Evolutionary conservation across 208 protist genomes (phyloP).

Genomic region (Trypanosomatidae sp.): DNA sequence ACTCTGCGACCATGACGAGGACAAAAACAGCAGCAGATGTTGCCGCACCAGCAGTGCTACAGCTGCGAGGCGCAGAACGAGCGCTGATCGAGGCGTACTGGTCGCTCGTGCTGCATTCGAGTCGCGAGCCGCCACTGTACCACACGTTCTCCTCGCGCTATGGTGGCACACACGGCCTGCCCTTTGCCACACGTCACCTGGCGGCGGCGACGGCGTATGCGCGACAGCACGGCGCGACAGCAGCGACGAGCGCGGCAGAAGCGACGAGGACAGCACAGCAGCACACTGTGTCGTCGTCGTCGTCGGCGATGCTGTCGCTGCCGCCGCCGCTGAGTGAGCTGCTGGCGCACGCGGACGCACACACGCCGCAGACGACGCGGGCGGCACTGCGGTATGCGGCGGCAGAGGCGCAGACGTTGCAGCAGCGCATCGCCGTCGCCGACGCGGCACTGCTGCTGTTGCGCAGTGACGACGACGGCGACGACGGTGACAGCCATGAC

Average conservation of each 20-base stretch:
- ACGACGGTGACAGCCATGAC: too few species aligned
- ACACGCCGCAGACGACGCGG: too few species aligned
- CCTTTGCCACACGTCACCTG: slow-evolving; percentile 37
- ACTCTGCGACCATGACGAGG: too few species aligned
- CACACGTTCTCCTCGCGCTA: slow-evolving; percentile 68
- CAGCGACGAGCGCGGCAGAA: slow-evolving; percentile 1
- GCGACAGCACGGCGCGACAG: neutral
- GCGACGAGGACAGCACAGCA: neutral
- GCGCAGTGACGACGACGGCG: slow-evolving; percentile 19
- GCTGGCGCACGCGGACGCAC: too few species aligned
- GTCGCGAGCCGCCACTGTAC: slow-evolving; percentile 49
- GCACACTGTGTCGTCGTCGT: too few species aligned
- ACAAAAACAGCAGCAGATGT: too few species aligned
- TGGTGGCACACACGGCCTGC: slow-evolving; percentile 35
- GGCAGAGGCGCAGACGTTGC: slow-evolving; percentile 2
- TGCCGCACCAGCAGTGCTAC: too few species aligned
- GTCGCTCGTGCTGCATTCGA: slow-evolving; percentile 28
- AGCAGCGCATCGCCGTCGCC: slow-evolving; percentile 21
- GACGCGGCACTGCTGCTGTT: slow-evolving; percentile 15
- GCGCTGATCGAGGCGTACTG: slow-evolving; percentile 71
- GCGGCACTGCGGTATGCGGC: too few species aligned
- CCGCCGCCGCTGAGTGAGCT: too few species aligned
- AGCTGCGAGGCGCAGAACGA: too few species aligned
- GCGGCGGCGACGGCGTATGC: neutral
- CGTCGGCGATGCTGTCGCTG: too few species aligned